Base-by-base conservation (phyloP, 2,329 filamentous ascomycete species). In the Colletotrichum paranaense region DNA sequence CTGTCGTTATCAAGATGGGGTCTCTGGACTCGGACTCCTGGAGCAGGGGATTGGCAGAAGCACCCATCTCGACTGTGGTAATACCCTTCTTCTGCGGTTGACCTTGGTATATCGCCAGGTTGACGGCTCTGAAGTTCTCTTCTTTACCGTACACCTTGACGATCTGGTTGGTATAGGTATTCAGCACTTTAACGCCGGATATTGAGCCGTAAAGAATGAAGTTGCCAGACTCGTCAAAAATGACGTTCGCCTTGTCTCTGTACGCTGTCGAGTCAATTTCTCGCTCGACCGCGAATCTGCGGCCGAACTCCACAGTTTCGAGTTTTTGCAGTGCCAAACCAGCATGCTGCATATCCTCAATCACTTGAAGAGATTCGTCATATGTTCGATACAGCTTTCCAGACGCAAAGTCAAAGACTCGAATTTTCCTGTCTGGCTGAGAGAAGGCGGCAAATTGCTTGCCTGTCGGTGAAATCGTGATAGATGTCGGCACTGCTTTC, bases 181-280 rank as follows among this genome's bases (percentile, higher is more conserved):
- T 99, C 82, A 99, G 89, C 28, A 98, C 95, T 84, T 99, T 99
- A 79, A 96, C 91, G 26, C 97, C 97, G 55, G 96, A 86, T 77
- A 99, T 92, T 12, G 95, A 97, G 42, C 97, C 97, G 79, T 98
- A 99, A 46, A 98, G 86, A 75, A 99, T 91, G 82, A 99, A 99
- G 81, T 99, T 92, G 5, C 95, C 94, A 1, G 95, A 98, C 84
- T 99, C 97, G 81, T 99, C 97, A 80, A 98, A 99, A 46, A 95
- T 91, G 75, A 98, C 91, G 80, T 97, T 98, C 75, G 93, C 89
- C 76, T 94, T 94, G 77, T 91, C 88, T 58, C 89, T 89, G 46
- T 94, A 85, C 0, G 88, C 82, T 14, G 91, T 87, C 30, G 91
- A 91, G 78, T 98, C 95, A 5, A 98, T 86, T 69, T 98, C 96